These are phyloP conservation scores for Pythium aquatile DNA, from an alignment of 352 stramenopile species.

Conservation along the genomic window DNA sequence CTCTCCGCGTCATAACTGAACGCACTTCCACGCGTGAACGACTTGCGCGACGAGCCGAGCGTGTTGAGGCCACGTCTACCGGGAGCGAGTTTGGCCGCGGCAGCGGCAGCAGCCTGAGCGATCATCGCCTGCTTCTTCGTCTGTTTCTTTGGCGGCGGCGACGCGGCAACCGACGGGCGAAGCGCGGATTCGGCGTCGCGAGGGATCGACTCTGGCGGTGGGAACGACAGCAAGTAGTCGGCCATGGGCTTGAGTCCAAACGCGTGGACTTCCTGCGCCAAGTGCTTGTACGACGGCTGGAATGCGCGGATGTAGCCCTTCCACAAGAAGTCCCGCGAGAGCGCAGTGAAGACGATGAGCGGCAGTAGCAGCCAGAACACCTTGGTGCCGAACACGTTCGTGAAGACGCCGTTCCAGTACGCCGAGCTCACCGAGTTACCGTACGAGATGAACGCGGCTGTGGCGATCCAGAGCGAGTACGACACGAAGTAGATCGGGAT, in stretches of 20 bases:
- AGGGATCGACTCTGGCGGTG: slow-evolving; percentile 70
- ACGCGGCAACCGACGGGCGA: neutral
- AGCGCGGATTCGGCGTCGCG: slow-evolving; percentile 34
- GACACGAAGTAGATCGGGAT: slow-evolving; percentile 67
- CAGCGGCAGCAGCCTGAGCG: slow-evolving; percentile 20
- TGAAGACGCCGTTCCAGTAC: slow-evolving; percentile 85
- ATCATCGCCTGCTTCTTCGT: slow-evolving; percentile 14
- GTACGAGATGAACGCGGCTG: slow-evolving; percentile 68
- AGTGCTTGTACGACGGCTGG: slow-evolving; percentile 78
- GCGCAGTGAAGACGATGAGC: slow-evolving; percentile 61
- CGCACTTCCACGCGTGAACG: slow-evolving; percentile 61
- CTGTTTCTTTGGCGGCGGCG: slow-evolving; percentile 8
- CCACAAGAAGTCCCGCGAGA: slow-evolving; percentile 79
- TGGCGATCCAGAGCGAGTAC: slow-evolving; percentile 70
- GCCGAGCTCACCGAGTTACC: slow-evolving; percentile 69
- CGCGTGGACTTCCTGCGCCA: slow-evolving; percentile 81
- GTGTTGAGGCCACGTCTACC: slow-evolving; percentile 10
- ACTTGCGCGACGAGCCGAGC: slow-evolving; percentile 23
- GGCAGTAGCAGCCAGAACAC: slow-evolving; percentile 80
- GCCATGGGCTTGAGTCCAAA: slow-evolving; percentile 61
- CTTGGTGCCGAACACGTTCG: slow-evolving; percentile 58
- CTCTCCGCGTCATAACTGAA: slow-evolving; percentile 90
- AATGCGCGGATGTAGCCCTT: slow-evolving; percentile 86
- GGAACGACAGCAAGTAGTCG: slow-evolving; percentile 73
- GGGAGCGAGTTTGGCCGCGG: slow-evolving; percentile 22